Percentiles rank a stretch among this genome's conserved stretches.
phyloP scores from a whole-genome alignment of 2,329 filamentous ascomycete species.

The Claviceps lovelessii region DNA sequence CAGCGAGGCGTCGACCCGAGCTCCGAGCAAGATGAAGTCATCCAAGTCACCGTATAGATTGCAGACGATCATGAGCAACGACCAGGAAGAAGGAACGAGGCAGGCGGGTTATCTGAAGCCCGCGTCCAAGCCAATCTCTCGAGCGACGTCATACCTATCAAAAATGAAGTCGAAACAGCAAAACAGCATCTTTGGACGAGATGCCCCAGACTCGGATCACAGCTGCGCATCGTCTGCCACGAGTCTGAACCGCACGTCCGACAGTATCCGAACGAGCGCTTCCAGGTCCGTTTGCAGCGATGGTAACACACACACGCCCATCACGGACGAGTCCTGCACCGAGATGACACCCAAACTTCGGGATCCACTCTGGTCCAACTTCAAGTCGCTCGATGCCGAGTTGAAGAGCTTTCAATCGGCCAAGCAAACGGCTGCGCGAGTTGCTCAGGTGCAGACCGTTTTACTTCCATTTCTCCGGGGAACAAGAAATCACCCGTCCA shows the following conservation, averaged over 20 bases:
- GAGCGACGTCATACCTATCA: constrained; percentile 34
- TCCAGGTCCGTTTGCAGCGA: constrained; percentile 26
- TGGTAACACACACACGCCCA: constrained; percentile 20
- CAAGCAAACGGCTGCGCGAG: constrained; percentile 60
- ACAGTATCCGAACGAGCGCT: constrained; percentile 21
- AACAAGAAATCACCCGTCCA: constrained; percentile 54
- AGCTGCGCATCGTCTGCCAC: constrained; percentile 34
- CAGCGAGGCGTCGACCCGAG: constrained; percentile 1
- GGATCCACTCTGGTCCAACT: constrained; percentile 41
- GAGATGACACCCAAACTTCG: constrained; percentile 29
- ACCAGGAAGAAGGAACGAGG: constrained; percentile 10
- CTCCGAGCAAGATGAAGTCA: neutral
- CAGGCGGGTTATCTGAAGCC: constrained; percentile 22
- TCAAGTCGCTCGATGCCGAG: constrained; percentile 38
- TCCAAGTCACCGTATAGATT: constrained; percentile 12
- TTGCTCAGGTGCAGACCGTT: constrained; percentile 55
- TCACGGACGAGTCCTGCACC: constrained; percentile 30
- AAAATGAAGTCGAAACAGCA: constrained; percentile 35
- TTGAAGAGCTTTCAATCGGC: constrained; percentile 45
- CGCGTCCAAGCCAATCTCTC: constrained; percentile 25
- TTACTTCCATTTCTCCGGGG: constrained; percentile 66
- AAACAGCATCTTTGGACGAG: constrained; percentile 23
- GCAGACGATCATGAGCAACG: constrained; percentile 14
- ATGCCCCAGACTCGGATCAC: constrained; percentile 24
- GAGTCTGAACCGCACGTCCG: constrained; percentile 28